These are phyloP conservation scores for Fonsecaea multimorphosa DNA, from an alignment of 2,329 filamentous ascomycete species.

Conservation along the genomic window DNA sequence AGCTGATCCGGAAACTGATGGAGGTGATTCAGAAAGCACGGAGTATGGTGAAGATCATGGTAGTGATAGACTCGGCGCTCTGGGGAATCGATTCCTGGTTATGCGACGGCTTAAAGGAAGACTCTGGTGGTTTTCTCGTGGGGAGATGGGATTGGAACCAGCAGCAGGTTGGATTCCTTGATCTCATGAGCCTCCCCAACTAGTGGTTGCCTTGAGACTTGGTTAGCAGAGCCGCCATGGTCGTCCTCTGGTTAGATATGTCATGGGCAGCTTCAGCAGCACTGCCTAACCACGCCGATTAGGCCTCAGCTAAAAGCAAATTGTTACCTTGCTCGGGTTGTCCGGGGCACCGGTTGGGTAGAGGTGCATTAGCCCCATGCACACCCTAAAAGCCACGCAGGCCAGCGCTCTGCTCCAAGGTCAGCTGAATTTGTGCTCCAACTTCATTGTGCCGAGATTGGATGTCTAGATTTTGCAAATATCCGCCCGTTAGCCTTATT, in stretches of 20 bases:
- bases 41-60: background rate
- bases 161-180: background rate
- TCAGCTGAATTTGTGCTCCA: background rate
- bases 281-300: background rate
- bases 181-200: background rate
- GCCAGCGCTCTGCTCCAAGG: background rate
- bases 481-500: background rate
- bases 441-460: background rate
- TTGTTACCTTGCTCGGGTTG: background rate
- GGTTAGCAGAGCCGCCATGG: background rate
- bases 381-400: background rate
- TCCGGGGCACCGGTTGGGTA: background rate
- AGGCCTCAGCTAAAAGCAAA: background rate
- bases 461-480: background rate
- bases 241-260: background rate
- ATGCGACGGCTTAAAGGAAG: background rate
- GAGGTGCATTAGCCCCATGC: conserved; percentile 1
- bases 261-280: background rate
- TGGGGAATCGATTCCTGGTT: conserved; percentile 1
- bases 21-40: background rate
- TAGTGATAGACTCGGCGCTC: background rate
- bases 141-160: conserved; percentile 1
- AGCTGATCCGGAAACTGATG: background rate
- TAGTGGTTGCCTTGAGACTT: background rate
- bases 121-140: background rate